phyloP scores from a whole-genome alignment of 441 rosid genomes.

The Dalechampia spathulata region DNA sequence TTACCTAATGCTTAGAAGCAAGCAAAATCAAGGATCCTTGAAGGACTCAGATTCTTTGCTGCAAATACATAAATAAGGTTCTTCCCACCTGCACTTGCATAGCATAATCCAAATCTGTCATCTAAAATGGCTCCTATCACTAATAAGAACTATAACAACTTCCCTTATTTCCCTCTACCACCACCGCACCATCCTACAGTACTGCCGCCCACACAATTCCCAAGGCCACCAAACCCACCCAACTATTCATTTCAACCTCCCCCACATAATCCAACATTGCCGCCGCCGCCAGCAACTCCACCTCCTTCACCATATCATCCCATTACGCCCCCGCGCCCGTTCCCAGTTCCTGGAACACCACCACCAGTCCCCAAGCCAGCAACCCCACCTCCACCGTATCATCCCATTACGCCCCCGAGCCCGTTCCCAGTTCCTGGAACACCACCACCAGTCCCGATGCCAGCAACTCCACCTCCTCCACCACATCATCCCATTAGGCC shows the following conservation, averaged over 20 bases:
- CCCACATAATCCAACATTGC: constrained; percentile 3
- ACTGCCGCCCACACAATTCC: not conserved
- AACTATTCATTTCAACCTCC: constrained; percentile 24
- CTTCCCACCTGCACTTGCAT: constrained; percentile 7
- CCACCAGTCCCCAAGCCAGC: constrained; percentile 2
- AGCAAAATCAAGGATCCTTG: constrained; percentile 12
- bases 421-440: too few species aligned
- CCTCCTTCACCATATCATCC: constrained; percentile 10
- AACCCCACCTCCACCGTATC: constrained; percentile 17
- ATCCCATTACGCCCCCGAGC: not conserved
- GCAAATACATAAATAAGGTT: constrained; percentile 26
- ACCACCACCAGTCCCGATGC: too few species aligned
- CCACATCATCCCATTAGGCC: not conserved
- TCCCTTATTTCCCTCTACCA: constrained; percentile 40
- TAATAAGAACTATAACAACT: constrained; percentile 22
- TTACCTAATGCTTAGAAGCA: constrained; percentile 41
- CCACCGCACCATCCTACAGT: constrained; percentile 18
- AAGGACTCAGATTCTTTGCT: constrained; percentile 5
- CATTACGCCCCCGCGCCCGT: not conserved
- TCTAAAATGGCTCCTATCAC: constrained; percentile 30
- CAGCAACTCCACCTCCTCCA: too few species aligned
- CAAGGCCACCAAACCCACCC: constrained; percentile 8
- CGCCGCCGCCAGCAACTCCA: not conserved
- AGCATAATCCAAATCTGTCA: constrained; percentile 2
- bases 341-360: too few species aligned